These are phyloP conservation scores for Geranium brycei DNA, from an alignment of 345 rosid species.

Conservation along the genomic window DNA sequence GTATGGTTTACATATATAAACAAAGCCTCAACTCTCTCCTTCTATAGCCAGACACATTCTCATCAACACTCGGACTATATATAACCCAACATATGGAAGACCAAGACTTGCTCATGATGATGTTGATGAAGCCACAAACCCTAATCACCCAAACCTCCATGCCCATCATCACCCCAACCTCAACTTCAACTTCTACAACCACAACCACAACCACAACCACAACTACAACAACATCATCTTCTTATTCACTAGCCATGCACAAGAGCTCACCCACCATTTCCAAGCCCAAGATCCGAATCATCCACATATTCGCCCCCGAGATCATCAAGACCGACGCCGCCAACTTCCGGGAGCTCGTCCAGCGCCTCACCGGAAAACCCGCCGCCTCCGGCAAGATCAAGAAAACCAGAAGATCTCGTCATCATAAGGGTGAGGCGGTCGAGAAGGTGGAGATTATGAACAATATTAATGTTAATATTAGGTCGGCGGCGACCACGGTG, in stretches of 20 bases:
- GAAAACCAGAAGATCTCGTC: background rate
- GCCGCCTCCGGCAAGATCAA: background rate
- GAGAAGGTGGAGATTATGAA: too few species aligned
- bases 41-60: too few species aligned
- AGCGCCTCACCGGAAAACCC: slow-evolving; percentile 34
- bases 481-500: background rate
- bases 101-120: too few species aligned
- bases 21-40: too few species aligned
- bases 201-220: background rate
- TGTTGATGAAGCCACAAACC: background rate
- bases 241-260: slow-evolving; percentile 16
- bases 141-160: background rate
- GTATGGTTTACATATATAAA: too few species aligned
- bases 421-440: background rate
- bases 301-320: slow-evolving; percentile 37
- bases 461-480: too few species aligned
- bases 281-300: slow-evolving; percentile 31
- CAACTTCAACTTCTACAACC: background rate
- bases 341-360: slow-evolving; percentile 33
- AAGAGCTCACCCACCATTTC: slow-evolving; percentile 16
- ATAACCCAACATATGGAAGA: too few species aligned
- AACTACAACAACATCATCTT: too few species aligned
- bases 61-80: too few species aligned
- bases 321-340: slow-evolving; percentile 35
- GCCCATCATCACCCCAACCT: too few species aligned